Evolutionary conservation across 1,284 basidiomycete species (phyloP), one percentile per base, ranked within the genome.

Genomic region (Kwoniella shivajii): DNA sequence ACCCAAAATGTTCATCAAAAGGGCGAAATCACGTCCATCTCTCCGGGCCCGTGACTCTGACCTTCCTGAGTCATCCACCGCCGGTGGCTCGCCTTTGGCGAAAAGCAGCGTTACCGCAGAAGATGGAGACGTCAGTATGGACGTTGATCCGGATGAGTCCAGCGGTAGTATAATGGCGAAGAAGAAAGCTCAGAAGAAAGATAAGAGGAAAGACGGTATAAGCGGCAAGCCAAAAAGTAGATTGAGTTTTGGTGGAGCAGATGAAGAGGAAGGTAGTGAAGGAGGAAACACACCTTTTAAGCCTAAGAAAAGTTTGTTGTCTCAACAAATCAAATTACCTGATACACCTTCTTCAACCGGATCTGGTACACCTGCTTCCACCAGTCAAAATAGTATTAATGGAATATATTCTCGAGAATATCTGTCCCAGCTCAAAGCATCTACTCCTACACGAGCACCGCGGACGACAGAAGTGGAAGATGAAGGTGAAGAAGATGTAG

Each of bases 171-270:
- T 77, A 13, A 68, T 74, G 61, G 70, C 70, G 60, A 59, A 71
- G 27, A 77, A 76, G 59, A 77, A 73, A 61, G 66, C 67, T 13
- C 62, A 70, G 54, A 69, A 66, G 57, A 72, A 71, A 59, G 69
- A 68, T 45, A 73, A 72, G 63, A 86, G 85, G 49, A 65, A 60
- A 67, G 55, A 27, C 16, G 42, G 42, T 33, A 85, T 11, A 43
- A 50, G 13, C 42, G 20, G 16, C 47, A 55, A 24, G 45, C 48
- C 52, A 67, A 54, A 55, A 14, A 61, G 63, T 3, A 80, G 83
- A 50, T 79, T 94, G 55, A 93, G 90, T 72, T 94, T 94, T 78
- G 91, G 89, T 6, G 88, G 90, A 59, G 88, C 89, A 80, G 89
- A 68, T 3, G 71, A 70, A 20, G 54, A 55, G 27, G 57, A 47